These are phyloP conservation scores for Malassezia caprae DNA, from an alignment of 1,284 basidiomycete genomes.

Conservation along the genomic window DNA sequence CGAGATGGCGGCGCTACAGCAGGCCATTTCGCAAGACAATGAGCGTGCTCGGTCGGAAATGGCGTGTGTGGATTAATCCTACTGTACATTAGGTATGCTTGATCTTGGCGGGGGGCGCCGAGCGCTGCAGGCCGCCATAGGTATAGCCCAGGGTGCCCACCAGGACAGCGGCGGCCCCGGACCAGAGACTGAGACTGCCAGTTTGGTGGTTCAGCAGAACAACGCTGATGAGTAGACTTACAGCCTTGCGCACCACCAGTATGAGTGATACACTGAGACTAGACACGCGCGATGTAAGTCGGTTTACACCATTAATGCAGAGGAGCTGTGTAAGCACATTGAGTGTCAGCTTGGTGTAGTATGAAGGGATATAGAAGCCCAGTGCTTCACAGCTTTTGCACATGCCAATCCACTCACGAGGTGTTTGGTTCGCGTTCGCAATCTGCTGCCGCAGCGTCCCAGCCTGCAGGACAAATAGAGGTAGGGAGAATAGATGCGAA, in stretches of 20 bases:
- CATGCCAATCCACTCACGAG: slow-evolving; percentile 24
- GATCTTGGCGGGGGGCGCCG: neutral
- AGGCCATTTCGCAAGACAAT: slow-evolving; percentile 9
- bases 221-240: slow-evolving; percentile 68
- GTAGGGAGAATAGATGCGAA: slow-evolving; percentile 58
- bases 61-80: neutral
- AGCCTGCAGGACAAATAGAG: slow-evolving; percentile 54
- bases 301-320: slow-evolving; percentile 81
- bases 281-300: slow-evolving; percentile 63
- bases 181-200: slow-evolving; percentile 25
- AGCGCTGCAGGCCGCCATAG: slow-evolving; percentile 10
- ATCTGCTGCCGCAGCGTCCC: slow-evolving; percentile 17
- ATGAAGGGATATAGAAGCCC: slow-evolving; percentile 54
- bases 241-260: slow-evolving; percentile 77
- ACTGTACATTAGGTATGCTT: neutral
- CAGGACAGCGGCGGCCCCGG: slow-evolving; percentile 55
- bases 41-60: neutral
- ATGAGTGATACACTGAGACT: slow-evolving; percentile 76
- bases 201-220: slow-evolving; percentile 48
- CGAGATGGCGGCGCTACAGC: neutral
- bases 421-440: slow-evolving; percentile 25
- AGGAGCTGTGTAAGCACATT: slow-evolving; percentile 78
- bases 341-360: slow-evolving; percentile 57
- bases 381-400: neutral
- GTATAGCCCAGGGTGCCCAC: slow-evolving; percentile 63